Percentiles rank a stretch among this genome's conserved stretches.
phyloP scores from a whole-genome alignment of 148 eudicot genomes.

The Rhododendron simsii region DNA sequence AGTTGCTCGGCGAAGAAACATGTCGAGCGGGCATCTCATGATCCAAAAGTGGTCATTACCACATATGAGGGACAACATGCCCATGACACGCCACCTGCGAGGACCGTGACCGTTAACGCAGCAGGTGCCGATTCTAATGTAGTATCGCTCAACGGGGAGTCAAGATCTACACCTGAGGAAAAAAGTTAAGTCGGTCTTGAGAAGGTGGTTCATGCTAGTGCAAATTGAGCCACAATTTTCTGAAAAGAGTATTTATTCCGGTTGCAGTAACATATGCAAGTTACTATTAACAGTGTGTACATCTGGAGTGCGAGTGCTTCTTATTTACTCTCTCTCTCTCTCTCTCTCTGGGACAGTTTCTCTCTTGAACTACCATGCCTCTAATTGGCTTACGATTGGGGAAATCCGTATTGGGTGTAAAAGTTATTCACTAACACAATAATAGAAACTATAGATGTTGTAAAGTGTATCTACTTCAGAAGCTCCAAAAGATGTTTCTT shows the following conservation, averaged over 20 bases:
- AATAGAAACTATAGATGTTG: neutral
- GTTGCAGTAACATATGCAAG: neutral
- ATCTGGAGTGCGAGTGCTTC: neutral
- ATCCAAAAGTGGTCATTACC: conserved; percentile 59
- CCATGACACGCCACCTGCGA: conserved; percentile 53
- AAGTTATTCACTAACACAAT: conserved; percentile 14
- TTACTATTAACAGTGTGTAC: neutral
- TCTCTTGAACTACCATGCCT: neutral
- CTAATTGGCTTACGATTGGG: conserved; percentile 6
- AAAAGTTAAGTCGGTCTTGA: conserved; percentile 22
- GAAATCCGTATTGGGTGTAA: conserved; percentile 5
- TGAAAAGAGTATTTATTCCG: conserved; percentile 12
- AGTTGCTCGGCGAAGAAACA: conserved; percentile 87
- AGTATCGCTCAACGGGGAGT: conserved; percentile 25
- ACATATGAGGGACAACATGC: conserved; percentile 81
- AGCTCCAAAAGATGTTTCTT: neutral
- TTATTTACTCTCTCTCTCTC: neutral
- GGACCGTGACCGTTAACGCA: conserved; percentile 49
- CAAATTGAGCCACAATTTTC: conserved; percentile 21
- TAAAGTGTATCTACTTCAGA: neutral
- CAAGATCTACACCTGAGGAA: conserved; percentile 39
- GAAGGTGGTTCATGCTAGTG: conserved; percentile 30
- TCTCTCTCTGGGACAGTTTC: neutral
- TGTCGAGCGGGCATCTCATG: conserved; percentile 78
- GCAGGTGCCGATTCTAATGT: conserved; percentile 25